phyloP scores from a whole-genome alignment of 495 filamentous ascomycete species.

The Hypoxylon trugodes region DNA sequence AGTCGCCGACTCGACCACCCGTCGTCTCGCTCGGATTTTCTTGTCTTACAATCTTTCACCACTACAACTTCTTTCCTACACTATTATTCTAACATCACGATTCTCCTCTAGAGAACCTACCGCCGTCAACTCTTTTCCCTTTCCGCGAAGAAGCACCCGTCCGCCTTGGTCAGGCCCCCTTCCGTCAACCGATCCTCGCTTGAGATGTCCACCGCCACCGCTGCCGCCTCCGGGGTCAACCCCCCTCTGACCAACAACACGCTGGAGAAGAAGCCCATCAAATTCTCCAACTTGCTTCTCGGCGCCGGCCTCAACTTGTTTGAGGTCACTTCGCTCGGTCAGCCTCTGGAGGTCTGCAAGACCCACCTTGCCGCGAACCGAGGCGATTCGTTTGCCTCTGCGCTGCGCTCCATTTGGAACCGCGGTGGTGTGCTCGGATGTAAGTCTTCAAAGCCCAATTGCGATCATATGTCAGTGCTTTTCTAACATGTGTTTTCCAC shows the following conservation, averaged over 20 bases:
- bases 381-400: conserved; percentile 81
- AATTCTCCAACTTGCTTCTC: conserved; percentile 98
- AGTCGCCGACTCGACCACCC: conserved; percentile 23
- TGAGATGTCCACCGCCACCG: conserved; percentile 65
- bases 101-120: conserved; percentile 20
- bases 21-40: conserved; percentile 10
- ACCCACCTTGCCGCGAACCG: conserved; percentile 99
- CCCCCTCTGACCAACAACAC: conserved; percentile 58
- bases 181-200: conserved; percentile 57
- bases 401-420: conserved; percentile 87
- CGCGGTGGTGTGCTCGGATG: conserved; percentile 95
- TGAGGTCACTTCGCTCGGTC: conserved; percentile 82
- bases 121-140: conserved; percentile 38
- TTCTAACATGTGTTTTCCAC: conserved; percentile 10
- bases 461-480: not conserved
- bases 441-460: conserved; percentile 64
- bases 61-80: conserved; percentile 24
- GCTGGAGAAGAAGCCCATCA: conserved; percentile 99
- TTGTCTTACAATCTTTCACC: conserved; percentile 20
- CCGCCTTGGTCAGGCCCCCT: conserved; percentile 93
- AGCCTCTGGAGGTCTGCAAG: conserved; percentile 98
- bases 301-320: conserved; percentile 98
- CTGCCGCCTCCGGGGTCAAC: conserved; percentile 63
- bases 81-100: conserved; percentile 9
- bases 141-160: conserved; percentile 80